phyloP scores from a whole-genome alignment of 2,329 filamentous ascomycete genomes.

The Stemphylium beticola region DNA sequence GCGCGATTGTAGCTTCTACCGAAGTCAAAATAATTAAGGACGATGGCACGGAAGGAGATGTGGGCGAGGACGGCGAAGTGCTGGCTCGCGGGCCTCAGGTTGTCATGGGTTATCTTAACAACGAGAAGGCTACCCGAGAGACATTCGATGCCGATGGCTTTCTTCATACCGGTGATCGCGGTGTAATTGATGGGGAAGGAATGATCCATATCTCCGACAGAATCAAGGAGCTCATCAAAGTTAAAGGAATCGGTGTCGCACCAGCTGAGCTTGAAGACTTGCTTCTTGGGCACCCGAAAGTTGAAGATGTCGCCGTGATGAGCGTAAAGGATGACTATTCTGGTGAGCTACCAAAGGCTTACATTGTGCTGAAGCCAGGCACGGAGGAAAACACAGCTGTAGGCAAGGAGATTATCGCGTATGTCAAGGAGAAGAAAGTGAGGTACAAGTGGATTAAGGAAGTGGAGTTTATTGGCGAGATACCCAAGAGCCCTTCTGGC shows the following conservation, averaged over 20 bases:
- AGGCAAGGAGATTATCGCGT: constrained; percentile 52
- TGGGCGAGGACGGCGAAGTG: constrained; percentile 61
- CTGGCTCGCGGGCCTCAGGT: constrained; percentile 57
- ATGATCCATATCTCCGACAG: constrained; percentile 65
- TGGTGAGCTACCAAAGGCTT: constrained; percentile 55
- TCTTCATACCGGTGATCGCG: constrained; percentile 65
- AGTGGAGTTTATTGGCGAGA: constrained; percentile 54
- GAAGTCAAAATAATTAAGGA: constrained; percentile 66
- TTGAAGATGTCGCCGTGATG: constrained; percentile 65
- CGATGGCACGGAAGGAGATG: constrained; percentile 59
- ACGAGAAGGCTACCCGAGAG: constrained; percentile 51
- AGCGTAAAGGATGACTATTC: constrained; percentile 62
- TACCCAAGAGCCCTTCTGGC: constrained; percentile 56
- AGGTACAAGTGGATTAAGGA: constrained; percentile 56
- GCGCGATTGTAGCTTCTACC: constrained; percentile 64
- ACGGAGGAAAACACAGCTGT: constrained; percentile 34
- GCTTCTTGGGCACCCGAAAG: constrained; percentile 62
- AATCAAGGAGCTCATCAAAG: constrained; percentile 73
- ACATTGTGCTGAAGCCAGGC: constrained; percentile 50
- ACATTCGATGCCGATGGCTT: constrained; percentile 58
- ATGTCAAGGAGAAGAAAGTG: constrained; percentile 54
- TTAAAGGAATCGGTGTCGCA: constrained; percentile 67
- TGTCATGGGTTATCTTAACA: constrained; percentile 59
- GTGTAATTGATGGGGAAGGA: constrained; percentile 61
- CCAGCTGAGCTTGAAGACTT: constrained; percentile 69